A percentile compares a stretch with the other conserved stretches of the same genome.
Conservation (phyloP, 495 filamentous ascomycete genomes). For the Penicilliopsis zonata region DNA sequence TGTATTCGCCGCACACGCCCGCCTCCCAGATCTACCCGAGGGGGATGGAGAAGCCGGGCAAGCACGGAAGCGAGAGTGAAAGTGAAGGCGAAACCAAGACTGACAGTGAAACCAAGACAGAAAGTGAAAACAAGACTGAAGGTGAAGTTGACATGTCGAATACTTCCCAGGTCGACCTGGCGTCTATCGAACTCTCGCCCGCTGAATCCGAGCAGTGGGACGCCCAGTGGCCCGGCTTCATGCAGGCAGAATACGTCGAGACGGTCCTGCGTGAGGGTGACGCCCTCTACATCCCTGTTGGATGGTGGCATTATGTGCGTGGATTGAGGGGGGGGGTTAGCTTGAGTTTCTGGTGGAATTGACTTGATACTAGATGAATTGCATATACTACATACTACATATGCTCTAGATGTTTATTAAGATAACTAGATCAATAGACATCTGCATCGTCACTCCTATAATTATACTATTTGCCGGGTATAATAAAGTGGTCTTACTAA, state of each 20-base stretch:
- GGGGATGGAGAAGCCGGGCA: conserved; percentile 49
- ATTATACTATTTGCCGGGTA: too few relatives aligned
- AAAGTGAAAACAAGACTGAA: conserved; percentile 5
- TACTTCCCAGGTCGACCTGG: conserved; percentile 67
- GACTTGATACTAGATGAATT: too few relatives aligned
- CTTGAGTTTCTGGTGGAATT: conserved; percentile 93
- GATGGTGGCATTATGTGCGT: conserved; percentile 98
- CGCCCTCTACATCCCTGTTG: conserved; percentile 79
- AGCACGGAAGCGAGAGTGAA: conserved; percentile 25
- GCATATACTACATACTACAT: too few relatives aligned
- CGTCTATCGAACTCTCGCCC: conserved; percentile 32
- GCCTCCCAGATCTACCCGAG: conserved; percentile 50
- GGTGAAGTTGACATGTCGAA: conserved; percentile 78
- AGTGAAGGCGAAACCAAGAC: conserved; percentile 6
- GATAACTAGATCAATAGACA: too few relatives aligned
- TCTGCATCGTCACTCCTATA: too few relatives aligned
- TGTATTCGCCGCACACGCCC: conserved; percentile 62
- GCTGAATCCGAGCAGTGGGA: conserved; percentile 39
- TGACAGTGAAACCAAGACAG: conserved; percentile 4
- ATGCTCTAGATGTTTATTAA: too few relatives aligned
- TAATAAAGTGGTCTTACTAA: too few relatives aligned
- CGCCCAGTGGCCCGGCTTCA: conserved; percentile 42
- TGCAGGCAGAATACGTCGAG: conserved; percentile 58
- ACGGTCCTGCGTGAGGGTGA: conserved; percentile 71
- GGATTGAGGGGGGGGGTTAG: conserved; percentile 81